A percentile compares a stretch with the other conserved stretches of the same genome.
Evolutionary conservation across 208 protist species (phyloP).

Genomic region (Crithidia expoeki): DNA sequence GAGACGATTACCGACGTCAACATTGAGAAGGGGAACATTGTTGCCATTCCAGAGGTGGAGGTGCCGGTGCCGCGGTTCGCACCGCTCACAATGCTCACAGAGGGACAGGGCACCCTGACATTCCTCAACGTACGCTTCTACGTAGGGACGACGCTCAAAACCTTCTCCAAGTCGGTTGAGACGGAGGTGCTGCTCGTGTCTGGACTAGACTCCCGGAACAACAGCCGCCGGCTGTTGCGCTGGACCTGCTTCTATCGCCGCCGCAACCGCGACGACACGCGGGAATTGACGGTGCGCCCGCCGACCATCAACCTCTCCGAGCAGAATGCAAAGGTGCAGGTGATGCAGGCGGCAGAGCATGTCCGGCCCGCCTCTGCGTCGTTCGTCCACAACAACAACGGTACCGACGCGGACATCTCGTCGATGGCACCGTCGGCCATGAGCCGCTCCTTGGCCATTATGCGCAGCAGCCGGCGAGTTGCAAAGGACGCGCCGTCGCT

Average conservation of each 20-base stretch:
- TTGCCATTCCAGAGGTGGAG: conserved; percentile 37
- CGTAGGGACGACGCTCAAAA: conserved; percentile 39
- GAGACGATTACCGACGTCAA: conserved; percentile 25
- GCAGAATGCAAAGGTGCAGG: conserved; percentile 28
- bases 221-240: conserved; percentile 40
- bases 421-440: conserved; percentile 10
- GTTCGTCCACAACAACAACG: conserved; percentile 1
- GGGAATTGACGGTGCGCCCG: conserved; percentile 26
- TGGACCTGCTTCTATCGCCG: conserved; percentile 72
- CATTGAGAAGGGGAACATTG: conserved; percentile 45
- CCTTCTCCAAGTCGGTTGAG: conserved; percentile 50
- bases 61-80: conserved; percentile 42
- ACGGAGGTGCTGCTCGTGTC: conserved; percentile 71
- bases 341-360: conserved; percentile 16
- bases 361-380: neutral
- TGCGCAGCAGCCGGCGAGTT: conserved; percentile 17
- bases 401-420: neutral
- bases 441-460: conserved; percentile 17
- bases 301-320: conserved; percentile 38
- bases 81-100: conserved; percentile 65
- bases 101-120: conserved; percentile 40
- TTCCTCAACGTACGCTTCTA: conserved; percentile 64
- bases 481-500: conserved; percentile 22
- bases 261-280: conserved; percentile 11
- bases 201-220: conserved; percentile 40